Evolutionary conservation across 2,329 filamentous ascomycete genomes (phyloP), one percentile per base, ranked within the genome.

Genomic region (Tympanopsis confertula): DNA sequence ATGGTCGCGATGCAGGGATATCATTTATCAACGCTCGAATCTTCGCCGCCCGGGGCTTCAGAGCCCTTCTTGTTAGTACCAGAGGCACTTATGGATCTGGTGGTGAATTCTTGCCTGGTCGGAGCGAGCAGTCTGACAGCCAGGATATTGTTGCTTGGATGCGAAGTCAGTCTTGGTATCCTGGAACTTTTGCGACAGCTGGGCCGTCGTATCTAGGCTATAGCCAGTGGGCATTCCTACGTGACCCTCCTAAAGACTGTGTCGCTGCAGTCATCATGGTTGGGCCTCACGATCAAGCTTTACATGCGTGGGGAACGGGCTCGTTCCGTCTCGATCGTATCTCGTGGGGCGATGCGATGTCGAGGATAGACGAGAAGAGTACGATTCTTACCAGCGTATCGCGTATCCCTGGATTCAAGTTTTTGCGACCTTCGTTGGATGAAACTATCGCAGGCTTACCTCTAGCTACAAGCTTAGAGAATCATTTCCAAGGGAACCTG

Each of bases 31-130:
- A 38, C 19, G 43, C 38, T 3, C 32, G 41, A 3, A 3, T 38
- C 14, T 48, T 42, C 35, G 45, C 48, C 4, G 26, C 47, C 10
- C 47, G 47, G 13, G 48, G 48, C 10, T 50, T 48, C 40, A 29
- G 39, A 14, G 47, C 50, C 24, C 42, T 51, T 12, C 29, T 49
- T 5, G 41, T 39, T 30, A 41, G 37, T 38, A 38, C 17, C 17
- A 43, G 48, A 13, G 48, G 47, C 13, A 49, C 45, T 4, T 43
- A 40, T n/a, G 46, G 41, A 2, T 51, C 48, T 5, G 38, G 33
- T 4, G 48, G 48, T 2, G 7, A 5, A 3, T 37, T 46, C 17
- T 42, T 35, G 13, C 35, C 44, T 1, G 39, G 14, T 3, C 35
- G 35, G 13, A 29, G 28, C 14, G 45, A 48, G 5, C 4, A 13